Percentiles rank a stretch among this genome's conserved stretches.
These are phyloP conservation scores for Alternaria arborescens DNA, from an alignment of 2,329 filamentous ascomycete genomes.

Conservation along the genomic window DNA sequence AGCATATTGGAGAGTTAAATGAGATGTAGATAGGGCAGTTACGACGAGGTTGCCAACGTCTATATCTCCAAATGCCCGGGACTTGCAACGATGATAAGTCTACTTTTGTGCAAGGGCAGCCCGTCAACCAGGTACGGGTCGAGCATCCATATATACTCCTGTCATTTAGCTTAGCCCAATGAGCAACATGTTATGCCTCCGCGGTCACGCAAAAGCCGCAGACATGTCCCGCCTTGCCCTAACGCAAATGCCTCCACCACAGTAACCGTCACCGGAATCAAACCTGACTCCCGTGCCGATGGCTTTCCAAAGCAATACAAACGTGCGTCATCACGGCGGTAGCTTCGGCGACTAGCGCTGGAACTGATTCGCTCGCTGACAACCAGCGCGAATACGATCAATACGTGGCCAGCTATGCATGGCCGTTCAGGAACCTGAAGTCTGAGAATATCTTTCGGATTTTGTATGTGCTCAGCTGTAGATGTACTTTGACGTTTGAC, in stretches of 20 bases:
- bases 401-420: neutral
- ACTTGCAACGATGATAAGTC: neutral
- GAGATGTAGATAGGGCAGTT: neutral
- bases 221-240: slow-evolving; percentile 1
- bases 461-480: neutral
- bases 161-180: slow-evolving; percentile 8
- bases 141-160: slow-evolving; percentile 6
- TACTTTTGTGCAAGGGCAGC: neutral
- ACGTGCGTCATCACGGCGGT: slow-evolving; percentile 14
- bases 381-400: neutral
- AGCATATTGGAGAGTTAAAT: slow-evolving; percentile 26
- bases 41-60: neutral
- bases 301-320: slow-evolving; percentile 1
- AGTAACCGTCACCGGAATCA: slow-evolving; percentile 2
- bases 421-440: neutral
- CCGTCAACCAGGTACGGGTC: neutral
- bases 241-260: slow-evolving; percentile 2
- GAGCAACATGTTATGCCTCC: slow-evolving; percentile 4
- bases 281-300: slow-evolving; percentile 4
- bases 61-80: neutral
- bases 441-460: neutral
- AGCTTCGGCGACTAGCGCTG: slow-evolving; percentile 9
- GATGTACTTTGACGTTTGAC: slow-evolving; percentile 1
- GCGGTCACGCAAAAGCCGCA: slow-evolving; percentile 5
- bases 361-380: neutral